Percentiles rank a stretch among this genome's conserved stretches.
These are phyloP conservation scores for Podila verticillata DNA, from an alignment of 192 early-diverging fungal genomes.

Conservation along the genomic window DNA sequence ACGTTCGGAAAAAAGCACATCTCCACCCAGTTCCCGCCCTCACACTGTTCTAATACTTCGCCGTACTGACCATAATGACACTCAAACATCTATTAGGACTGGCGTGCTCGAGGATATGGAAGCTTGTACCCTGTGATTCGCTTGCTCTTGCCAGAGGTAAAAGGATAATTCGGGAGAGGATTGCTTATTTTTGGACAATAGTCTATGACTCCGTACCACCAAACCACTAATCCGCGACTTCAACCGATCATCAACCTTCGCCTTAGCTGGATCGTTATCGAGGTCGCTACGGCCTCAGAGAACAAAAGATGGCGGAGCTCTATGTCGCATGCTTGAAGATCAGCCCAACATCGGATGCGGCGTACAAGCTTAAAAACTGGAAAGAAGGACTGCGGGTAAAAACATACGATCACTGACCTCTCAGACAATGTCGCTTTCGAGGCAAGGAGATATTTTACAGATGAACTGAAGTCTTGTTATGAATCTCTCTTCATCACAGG, in stretches of 20 bases:
- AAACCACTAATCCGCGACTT: not conserved
- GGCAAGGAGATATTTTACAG: too few relatives aligned
- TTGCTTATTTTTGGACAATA: not conserved
- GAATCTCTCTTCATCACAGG: constrained; percentile 29
- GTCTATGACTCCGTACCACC: not conserved
- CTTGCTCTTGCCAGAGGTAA: constrained; percentile 50
- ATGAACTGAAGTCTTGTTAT: too few relatives aligned
- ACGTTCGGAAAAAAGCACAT: not conserved
- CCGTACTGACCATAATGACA: not conserved
- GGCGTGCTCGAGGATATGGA: constrained; percentile 42
- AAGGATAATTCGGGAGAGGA: not conserved
- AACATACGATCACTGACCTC: not conserved
- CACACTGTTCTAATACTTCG: too few relatives aligned
- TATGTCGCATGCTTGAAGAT: constrained; percentile 73
- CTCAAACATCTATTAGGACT: constrained; percentile 6
- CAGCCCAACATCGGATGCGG: constrained; percentile 64
- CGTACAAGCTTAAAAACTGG: constrained; percentile 67
- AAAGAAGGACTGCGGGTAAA: constrained; percentile 53
- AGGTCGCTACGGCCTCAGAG: constrained; percentile 72
- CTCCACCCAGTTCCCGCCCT: too few relatives aligned
- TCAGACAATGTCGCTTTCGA: too few relatives aligned
- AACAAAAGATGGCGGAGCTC: constrained; percentile 68
- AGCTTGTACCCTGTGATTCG: constrained; percentile 49
- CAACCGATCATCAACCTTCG: not conserved
- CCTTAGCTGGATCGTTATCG: constrained; percentile 64